Conservation (phyloP, 306 rosid genomes). For the Cercis canadensis region DNA sequence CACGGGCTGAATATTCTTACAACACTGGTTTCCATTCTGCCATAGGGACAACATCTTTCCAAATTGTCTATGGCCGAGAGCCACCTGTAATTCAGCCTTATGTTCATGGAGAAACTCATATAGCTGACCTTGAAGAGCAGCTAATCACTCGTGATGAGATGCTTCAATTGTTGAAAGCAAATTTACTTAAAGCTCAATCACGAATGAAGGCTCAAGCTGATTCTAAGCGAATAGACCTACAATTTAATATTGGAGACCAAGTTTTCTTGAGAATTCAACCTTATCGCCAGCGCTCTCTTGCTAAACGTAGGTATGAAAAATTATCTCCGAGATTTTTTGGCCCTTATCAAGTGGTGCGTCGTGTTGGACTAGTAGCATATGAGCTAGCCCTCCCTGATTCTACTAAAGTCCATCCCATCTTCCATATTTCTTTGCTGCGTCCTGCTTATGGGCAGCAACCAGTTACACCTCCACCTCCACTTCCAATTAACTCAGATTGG, state of each 20-base stretch:
- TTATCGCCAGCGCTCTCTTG: too few relatives aligned
- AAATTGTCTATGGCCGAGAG: background rate
- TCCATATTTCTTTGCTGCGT: background rate
- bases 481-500: background rate
- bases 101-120: background rate
- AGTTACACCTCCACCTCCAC: background rate
- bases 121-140: background rate
- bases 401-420: background rate
- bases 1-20: background rate
- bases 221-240: background rate
- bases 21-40: background rate
- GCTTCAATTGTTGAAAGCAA: background rate
- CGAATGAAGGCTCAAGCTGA: constrained; percentile 17
- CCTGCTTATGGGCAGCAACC: background rate
- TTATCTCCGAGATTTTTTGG: too few relatives aligned
- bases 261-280: too few relatives aligned
- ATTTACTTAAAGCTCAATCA: background rate
- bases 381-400: background rate
- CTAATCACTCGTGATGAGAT: background rate
- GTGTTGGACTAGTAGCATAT: background rate
- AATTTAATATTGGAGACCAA: background rate
- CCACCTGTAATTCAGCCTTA: background rate
- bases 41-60: background rate
- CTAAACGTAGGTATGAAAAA: too few relatives aligned
- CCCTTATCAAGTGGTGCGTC: too few relatives aligned